These are phyloP conservation scores for Lippia alba DNA, from an alignment of 305 asterid species.

Conservation along the genomic window DNA sequence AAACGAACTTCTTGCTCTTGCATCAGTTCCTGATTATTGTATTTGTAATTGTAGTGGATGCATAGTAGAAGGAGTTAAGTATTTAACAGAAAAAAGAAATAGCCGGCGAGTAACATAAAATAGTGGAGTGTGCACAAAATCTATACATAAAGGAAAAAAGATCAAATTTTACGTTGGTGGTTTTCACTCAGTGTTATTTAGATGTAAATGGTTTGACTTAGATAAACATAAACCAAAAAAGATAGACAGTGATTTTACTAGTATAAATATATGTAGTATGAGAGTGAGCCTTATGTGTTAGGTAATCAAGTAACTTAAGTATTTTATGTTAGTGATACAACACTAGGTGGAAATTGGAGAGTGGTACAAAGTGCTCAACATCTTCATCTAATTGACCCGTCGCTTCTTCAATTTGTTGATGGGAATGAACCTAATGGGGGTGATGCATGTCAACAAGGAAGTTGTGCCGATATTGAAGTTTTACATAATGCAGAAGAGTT, in stretches of 20 bases:
- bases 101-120: background rate
- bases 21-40: background rate
- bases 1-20: background rate
- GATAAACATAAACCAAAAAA: background rate
- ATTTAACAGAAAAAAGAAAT: background rate
- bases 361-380: background rate
- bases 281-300: background rate
- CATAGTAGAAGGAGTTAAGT: background rate
- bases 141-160: background rate
- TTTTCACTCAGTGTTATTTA: background rate
- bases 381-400: background rate
- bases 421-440: background rate
- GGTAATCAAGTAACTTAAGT: background rate
- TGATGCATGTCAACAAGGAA: background rate
- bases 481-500: background rate
- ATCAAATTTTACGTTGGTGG: background rate
- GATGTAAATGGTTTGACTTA: too few species aligned
- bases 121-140: background rate
- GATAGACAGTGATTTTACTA: background rate
- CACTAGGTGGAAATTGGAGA: background rate
- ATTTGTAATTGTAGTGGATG: background rate
- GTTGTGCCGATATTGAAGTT: background rate
- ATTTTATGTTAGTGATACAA: background rate
- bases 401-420: background rate
- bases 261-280: background rate